Conservation (phyloP, 495 filamentous ascomycete genomes). For the Penicillium canariense region DNA sequence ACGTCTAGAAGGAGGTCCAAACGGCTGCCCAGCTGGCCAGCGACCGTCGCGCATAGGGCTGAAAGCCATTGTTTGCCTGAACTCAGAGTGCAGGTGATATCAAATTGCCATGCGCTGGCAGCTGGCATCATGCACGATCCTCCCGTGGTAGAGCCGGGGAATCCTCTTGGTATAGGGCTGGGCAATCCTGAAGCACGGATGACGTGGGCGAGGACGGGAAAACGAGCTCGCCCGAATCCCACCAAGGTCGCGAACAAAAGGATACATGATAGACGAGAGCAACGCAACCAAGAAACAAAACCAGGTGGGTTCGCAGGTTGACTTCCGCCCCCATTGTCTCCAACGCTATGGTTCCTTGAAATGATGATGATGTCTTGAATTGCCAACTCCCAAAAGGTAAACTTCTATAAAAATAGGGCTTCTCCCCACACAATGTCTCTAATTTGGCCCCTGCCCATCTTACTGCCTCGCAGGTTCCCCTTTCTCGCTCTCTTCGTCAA, state of each 20-base stretch:
- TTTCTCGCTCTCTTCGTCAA: neutral
- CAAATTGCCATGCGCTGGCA: neutral
- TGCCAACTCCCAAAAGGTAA: neutral
- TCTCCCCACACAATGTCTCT: conserved; percentile 15
- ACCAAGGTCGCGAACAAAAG: neutral
- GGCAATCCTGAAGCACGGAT: neutral
- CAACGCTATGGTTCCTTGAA: neutral
- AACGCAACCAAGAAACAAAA: neutral
- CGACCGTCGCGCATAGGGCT: neutral
- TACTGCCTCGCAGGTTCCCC: neutral
- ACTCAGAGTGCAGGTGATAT: neutral
- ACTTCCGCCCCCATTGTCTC: conserved; percentile 10
- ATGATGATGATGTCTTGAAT: neutral
- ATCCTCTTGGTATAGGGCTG: neutral
- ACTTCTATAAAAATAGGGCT: conserved; percentile 15
- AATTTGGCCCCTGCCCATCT: conserved; percentile 10
- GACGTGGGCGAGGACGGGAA: neutral
- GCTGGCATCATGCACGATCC: neutral
- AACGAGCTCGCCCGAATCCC: neutral
- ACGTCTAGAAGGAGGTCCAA: neutral
- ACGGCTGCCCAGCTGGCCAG: neutral
- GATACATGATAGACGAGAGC: neutral
- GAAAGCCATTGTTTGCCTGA: neutral
- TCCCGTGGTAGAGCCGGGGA: neutral
- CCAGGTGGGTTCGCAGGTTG: neutral